Conservation (phyloP, 1,284 basidiomycete genomes). For the Rhodotorula sp. region DNA sequence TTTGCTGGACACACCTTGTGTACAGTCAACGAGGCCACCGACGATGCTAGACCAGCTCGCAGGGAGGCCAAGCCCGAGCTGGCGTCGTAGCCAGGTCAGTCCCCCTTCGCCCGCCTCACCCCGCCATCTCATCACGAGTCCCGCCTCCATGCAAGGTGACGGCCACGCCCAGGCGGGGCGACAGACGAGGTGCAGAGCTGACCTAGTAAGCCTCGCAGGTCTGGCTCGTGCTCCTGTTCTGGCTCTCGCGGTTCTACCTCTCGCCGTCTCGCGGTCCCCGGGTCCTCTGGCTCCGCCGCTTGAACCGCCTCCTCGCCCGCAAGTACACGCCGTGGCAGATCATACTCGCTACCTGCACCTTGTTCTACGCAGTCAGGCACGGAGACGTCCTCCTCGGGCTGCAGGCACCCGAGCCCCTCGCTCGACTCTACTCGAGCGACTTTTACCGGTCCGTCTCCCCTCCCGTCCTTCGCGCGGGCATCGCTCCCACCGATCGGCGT, state of each 20-base stretch:
- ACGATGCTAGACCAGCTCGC: slow-evolving; percentile 79
- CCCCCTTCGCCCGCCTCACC: too few relatives aligned
- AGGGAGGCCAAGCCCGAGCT: slow-evolving; percentile 70
- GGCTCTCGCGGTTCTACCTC: slow-evolving; percentile 72
- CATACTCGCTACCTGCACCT: slow-evolving; percentile 76
- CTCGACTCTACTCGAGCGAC: slow-evolving; percentile 57
- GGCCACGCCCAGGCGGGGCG: background rate
- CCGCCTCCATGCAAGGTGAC: too few relatives aligned
- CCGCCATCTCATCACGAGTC: too few relatives aligned
- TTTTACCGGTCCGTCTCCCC: slow-evolving; percentile 19
- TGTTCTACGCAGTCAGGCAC: slow-evolving; percentile 79
- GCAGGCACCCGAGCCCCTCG: slow-evolving; percentile 86
- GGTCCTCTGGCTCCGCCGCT: slow-evolving; percentile 59
- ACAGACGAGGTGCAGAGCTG: background rate
- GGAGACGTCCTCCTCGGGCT: slow-evolving; percentile 67
- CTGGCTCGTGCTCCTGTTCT: slow-evolving; percentile 83
- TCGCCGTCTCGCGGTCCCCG: slow-evolving; percentile 68
- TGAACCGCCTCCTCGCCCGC: slow-evolving; percentile 63
- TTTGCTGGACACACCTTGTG: too few relatives aligned
- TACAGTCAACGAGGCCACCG: too few relatives aligned
- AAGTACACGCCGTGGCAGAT: slow-evolving; percentile 94
- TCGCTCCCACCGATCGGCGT: background rate
- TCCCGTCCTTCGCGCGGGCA: background rate
- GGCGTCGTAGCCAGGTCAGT: slow-evolving; percentile 69
- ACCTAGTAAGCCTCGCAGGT: slow-evolving; percentile 55